These are phyloP conservation scores for Pleurotus pulmonarius DNA, from an alignment of 768 basidiomycete species.

Conservation along the genomic window DNA sequence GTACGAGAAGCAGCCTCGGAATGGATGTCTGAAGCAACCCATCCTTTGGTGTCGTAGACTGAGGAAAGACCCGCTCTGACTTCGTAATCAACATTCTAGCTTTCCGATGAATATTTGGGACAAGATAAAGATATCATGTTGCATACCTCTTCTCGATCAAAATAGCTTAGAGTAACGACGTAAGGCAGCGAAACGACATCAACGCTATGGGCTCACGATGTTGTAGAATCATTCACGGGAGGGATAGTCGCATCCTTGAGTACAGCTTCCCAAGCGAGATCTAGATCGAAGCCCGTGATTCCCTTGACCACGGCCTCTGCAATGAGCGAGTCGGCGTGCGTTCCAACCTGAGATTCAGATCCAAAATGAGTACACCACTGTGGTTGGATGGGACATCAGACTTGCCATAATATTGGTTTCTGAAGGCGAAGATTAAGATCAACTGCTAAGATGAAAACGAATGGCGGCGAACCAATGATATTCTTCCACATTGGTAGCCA, in stretches of 20 bases:
- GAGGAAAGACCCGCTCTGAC: constrained; percentile 73
- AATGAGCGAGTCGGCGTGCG: constrained; percentile 74
- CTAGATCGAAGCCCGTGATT: constrained; percentile 54
- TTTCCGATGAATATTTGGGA: not conserved
- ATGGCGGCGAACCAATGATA: constrained; percentile 45
- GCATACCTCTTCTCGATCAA: constrained; percentile 65
- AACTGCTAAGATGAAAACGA: not conserved
- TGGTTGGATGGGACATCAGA: not conserved
- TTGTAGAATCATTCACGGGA: constrained; percentile 50
- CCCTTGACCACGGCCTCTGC: constrained; percentile 70
- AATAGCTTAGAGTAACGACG: constrained; percentile 45
- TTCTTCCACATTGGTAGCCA: constrained; percentile 93
- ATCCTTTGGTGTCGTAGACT: constrained; percentile 63
- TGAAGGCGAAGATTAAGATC: constrained; percentile 9
- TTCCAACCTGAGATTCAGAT: constrained; percentile 47
- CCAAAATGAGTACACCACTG: not conserved
- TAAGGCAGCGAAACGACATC: not conserved
- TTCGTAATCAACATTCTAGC: constrained; percentile 69
- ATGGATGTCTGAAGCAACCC: constrained; percentile 75
- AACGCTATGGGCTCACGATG: constrained; percentile 30
- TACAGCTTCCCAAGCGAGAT: constrained; percentile 68
- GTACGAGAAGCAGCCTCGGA: constrained; percentile 78
- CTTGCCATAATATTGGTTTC: constrained; percentile 82
- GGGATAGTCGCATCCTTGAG: constrained; percentile 67
- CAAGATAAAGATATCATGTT: not conserved